These are phyloP conservation scores for Hypoxylon rickii DNA, from an alignment of 495 filamentous ascomycete species.

Conservation along the genomic window DNA sequence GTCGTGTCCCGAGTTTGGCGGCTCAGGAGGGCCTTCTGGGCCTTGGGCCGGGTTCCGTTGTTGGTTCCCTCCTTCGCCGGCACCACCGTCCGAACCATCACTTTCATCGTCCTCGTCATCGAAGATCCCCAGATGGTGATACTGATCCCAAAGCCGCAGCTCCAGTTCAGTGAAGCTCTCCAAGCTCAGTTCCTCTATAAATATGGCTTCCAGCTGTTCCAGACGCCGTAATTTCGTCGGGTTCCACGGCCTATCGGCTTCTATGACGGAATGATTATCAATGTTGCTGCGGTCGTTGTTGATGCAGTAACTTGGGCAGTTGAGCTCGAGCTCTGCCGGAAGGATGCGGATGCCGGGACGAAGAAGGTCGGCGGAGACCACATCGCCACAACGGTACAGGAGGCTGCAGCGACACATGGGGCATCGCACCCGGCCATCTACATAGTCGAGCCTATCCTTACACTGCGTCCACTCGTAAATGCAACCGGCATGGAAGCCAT, in stretches of 20 bases:
- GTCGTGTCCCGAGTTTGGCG: no score
- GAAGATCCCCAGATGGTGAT: no score
- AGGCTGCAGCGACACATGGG: slow-evolving; percentile 10
- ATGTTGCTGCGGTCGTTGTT: not conserved
- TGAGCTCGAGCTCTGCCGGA: not conserved
- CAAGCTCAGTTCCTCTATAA: no score
- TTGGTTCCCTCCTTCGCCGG: no score
- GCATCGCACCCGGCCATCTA: not conserved
- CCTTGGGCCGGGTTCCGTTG: no score
- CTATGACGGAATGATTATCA: not conserved
- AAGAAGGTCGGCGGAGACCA: slow-evolving; percentile 9
- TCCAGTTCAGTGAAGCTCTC: no score
- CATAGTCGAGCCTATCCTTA: not conserved
- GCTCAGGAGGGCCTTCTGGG: no score
- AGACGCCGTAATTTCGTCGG: no score
- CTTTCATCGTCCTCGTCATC: no score
- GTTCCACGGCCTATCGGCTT: not conserved
- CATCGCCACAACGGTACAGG: slow-evolving; percentile 3
- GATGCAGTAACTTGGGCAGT: not conserved
- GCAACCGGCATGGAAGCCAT: slow-evolving; percentile 4
- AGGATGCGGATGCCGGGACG: slow-evolving; percentile 18
- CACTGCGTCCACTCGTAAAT: slow-evolving; percentile 7
- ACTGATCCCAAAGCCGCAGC: no score
- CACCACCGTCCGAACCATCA: no score
- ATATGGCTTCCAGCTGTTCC: no score